Evolutionary conservation across 2,329 filamentous ascomycete species (phyloP), one percentile per base, ranked within the genome.

Genomic region (Blastomyces silverae): DNA sequence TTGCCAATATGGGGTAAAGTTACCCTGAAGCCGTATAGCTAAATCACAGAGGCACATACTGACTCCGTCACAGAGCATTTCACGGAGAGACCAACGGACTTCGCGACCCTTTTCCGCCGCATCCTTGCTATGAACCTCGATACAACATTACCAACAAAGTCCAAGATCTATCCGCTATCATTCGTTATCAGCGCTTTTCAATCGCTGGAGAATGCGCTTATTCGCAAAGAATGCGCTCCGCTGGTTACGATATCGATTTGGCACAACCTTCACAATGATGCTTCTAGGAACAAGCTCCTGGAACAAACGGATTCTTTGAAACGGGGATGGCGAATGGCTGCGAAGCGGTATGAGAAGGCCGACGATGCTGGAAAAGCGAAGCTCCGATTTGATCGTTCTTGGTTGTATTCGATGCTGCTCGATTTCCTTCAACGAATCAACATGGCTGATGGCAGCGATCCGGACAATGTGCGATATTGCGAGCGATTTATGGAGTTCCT

Each of bases 181-280:
- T 97, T 97, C 77, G 83, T 97, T 67, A 95, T 96, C 61, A 86
- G 88, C 69, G 90, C 93, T 46, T 99, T 97, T 74, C 92, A 97
- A 76, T 97, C 92, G 58, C 82, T 99, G 42, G 95, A 99, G 75
- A 92, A 87, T 73, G 85, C 85, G 48, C 85, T 96, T 64, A 90
- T 99, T 61, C 88, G 94, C 67, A 97, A 97, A 76, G 94, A 99
- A 80, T 97, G 94, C 77, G 94, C 93, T 7, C 91, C 95, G 1
- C 81, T 99, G 62, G 93, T 99, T 25, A 94, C 92, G 15, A 96
- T 99, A 71, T 89, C 90, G 0, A 91, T 94, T 71, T 99, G 94
- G 94, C 91, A 97, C 72, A 95, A 96, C 73, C 79, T 99, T 48
- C 89, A 90, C 39, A 89, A 85, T 64, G 91, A 95, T 44, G 83